Evolutionary conservation across 2,329 filamentous ascomycete species (phyloP).

Genomic region (Paecilomyces variotii): DNA sequence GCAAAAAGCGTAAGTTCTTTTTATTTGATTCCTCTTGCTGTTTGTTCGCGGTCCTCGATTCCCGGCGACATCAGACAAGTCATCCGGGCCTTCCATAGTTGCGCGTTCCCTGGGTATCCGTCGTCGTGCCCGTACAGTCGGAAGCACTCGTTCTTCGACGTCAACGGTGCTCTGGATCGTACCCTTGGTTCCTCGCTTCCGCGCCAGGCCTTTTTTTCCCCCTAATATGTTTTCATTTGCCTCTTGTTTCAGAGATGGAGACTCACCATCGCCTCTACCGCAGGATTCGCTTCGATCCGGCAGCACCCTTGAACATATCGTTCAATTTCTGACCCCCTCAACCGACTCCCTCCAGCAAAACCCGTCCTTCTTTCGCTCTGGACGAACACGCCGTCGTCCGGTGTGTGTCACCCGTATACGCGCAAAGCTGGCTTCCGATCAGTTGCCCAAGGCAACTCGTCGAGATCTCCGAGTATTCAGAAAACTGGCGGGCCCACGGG

Average conservation of each 20-base stretch:
- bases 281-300: conserved; percentile 16
- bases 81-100: neutral
- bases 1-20: neutral
- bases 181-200: neutral
- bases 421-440: conserved; percentile 11
- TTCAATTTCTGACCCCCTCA: conserved; percentile 12
- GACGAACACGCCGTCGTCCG: conserved; percentile 17
- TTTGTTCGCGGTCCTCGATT: neutral
- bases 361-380: conserved; percentile 15
- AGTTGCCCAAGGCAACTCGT: conserved; percentile 18
- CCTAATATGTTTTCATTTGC: conserved; percentile 10
- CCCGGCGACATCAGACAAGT: neutral
- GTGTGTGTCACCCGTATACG: conserved; percentile 10
- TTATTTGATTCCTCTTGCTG: neutral
- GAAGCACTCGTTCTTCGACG: neutral
- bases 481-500: conserved; percentile 39
- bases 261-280: conserved; percentile 18
- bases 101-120: neutral
- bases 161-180: neutral
- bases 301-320: conserved; percentile 10
- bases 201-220: neutral
- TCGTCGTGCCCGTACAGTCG: neutral
- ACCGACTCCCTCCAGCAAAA: conserved; percentile 13
- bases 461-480: conserved; percentile 20
- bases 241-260: conserved; percentile 18